These are phyloP conservation scores for Capronia americana DNA, from an alignment of 2,329 filamentous ascomycete genomes.

Conservation along the genomic window DNA sequence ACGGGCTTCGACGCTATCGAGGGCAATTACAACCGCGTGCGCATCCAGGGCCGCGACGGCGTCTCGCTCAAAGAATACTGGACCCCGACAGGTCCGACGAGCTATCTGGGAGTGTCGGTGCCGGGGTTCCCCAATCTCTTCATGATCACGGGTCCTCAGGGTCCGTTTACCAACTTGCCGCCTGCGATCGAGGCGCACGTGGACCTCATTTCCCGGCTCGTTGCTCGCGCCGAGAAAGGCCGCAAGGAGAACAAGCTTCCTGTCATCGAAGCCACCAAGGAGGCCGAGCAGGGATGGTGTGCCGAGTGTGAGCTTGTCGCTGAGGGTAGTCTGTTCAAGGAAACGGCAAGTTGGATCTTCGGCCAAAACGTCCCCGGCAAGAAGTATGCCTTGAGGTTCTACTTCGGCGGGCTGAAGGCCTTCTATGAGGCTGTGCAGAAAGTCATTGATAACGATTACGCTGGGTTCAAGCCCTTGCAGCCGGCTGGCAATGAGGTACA, in stretches of 20 bases:
- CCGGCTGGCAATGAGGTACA: not conserved
- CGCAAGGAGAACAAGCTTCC: conserved; percentile 38
- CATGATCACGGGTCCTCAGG: conserved; percentile 61
- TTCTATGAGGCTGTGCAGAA: conserved; percentile 27
- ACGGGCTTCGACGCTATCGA: conserved; percentile 46
- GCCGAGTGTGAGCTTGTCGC: conserved; percentile 48
- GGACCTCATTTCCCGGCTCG: conserved; percentile 52
- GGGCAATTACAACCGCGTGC: conserved; percentile 43
- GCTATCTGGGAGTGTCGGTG: conserved; percentile 51
- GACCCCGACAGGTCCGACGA: conserved; percentile 40
- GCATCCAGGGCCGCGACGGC: conserved; percentile 43
- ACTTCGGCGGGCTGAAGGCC: conserved; percentile 35
- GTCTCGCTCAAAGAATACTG: conserved; percentile 45
- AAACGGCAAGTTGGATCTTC: conserved; percentile 60
- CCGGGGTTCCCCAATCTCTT: conserved; percentile 58
- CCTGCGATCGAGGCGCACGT: conserved; percentile 62
- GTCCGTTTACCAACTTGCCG: conserved; percentile 63
- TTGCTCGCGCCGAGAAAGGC: conserved; percentile 54
- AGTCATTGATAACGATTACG: conserved; percentile 29
- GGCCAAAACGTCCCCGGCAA: conserved; percentile 63
- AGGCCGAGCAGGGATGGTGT: conserved; percentile 59
- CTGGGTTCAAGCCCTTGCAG: conserved; percentile 24
- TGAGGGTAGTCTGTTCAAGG: conserved; percentile 54
- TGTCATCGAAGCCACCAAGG: conserved; percentile 57
- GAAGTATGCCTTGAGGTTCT: conserved; percentile 37